These are phyloP conservation scores for Yamadazyma oceani DNA, from an alignment of 1,139 yeast species.

Conservation along the genomic window DNA sequence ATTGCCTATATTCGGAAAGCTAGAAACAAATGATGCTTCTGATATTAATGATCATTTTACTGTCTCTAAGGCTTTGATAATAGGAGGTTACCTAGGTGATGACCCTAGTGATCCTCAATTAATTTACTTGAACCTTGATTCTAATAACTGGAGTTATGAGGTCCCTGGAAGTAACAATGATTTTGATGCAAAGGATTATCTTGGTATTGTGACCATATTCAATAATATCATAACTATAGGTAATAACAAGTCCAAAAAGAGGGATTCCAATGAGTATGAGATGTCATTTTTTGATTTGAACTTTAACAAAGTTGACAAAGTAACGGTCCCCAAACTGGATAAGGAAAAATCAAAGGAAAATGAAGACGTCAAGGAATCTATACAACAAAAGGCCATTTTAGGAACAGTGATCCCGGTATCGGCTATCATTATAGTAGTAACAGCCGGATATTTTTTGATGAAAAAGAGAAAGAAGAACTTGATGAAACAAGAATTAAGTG, in stretches of 20 bases:
- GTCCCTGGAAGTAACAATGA: slow-evolving; percentile 17
- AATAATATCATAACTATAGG: slow-evolving; percentile 34
- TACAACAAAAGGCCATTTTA: slow-evolving; percentile 30
- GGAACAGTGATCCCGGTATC: slow-evolving; percentile 38
- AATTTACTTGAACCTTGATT: slow-evolving; percentile 24
- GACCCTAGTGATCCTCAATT: slow-evolving; percentile 22
- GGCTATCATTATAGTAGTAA: slow-evolving; percentile 22
- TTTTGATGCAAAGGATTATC: slow-evolving; percentile 26
- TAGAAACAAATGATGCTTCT: slow-evolving; percentile 18
- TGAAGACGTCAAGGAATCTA: slow-evolving; percentile 8
- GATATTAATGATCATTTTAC: slow-evolving; percentile 23
- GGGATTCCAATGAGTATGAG: slow-evolving; percentile 13
- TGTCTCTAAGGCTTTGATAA: slow-evolving; percentile 29
- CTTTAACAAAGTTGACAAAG: slow-evolving; percentile 14
- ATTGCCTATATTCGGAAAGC: slow-evolving; percentile 34
- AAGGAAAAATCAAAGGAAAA: slow-evolving; percentile 4
- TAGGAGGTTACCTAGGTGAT: slow-evolving; percentile 36
- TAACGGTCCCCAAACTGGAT: slow-evolving; percentile 15
- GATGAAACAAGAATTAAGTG: slow-evolving; percentile 25
- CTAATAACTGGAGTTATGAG: slow-evolving; percentile 37
- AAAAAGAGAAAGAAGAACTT: slow-evolving; percentile 22
- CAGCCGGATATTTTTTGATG: slow-evolving; percentile 19
- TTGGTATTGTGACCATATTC: slow-evolving; percentile 47
- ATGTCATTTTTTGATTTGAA: slow-evolving; percentile 18
- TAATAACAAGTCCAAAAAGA: slow-evolving; percentile 13